Percentiles rank a stretch among this genome's conserved stretches.
Conservation (phyloP, 1,284 basidiomycete genomes). For the Trichosporon sp. region DNA sequence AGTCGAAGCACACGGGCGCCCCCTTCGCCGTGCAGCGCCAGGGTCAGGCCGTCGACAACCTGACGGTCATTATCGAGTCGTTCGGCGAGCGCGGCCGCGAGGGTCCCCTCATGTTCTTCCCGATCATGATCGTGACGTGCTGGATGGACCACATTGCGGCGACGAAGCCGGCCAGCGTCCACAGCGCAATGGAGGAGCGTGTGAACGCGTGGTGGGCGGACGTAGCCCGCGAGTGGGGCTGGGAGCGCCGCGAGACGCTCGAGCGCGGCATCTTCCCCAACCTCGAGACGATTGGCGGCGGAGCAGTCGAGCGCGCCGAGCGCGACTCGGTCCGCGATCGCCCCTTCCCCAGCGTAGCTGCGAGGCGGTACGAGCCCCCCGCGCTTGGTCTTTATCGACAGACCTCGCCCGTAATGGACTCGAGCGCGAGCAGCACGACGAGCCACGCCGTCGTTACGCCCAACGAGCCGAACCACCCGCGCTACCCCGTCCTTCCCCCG, state of each 20-base stretch:
- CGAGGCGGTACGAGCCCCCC: not conserved
- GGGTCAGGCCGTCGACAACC: constrained; percentile 46
- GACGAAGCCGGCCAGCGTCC: constrained; percentile 18
- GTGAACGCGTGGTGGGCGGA: constrained; percentile 39
- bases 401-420: constrained; percentile 9
- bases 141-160: constrained; percentile 39
- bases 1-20: constrained; percentile 33
- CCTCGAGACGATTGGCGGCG: constrained; percentile 3
- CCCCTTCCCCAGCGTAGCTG: not conserved
- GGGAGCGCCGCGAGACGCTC: constrained; percentile 28
- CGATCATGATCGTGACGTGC: constrained; percentile 35
- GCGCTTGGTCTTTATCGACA: constrained; percentile 1
- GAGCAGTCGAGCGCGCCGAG: not conserved
- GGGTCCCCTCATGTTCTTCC: constrained; percentile 40
- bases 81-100: constrained; percentile 41
- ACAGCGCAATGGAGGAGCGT: constrained; percentile 29
- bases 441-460: constrained; percentile 9
- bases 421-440: constrained; percentile 7
- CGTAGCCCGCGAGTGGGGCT: constrained; percentile 36
- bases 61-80: constrained; percentile 42
- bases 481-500: constrained; percentile 25
- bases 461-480: constrained; percentile 5
- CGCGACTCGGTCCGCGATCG: not conserved
- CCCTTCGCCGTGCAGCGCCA: constrained; percentile 39
- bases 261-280: constrained; percentile 26